Evolutionary conservation across 2,329 filamentous ascomycete species (phyloP).

Genomic region (Dactylellina sp.): DNA sequence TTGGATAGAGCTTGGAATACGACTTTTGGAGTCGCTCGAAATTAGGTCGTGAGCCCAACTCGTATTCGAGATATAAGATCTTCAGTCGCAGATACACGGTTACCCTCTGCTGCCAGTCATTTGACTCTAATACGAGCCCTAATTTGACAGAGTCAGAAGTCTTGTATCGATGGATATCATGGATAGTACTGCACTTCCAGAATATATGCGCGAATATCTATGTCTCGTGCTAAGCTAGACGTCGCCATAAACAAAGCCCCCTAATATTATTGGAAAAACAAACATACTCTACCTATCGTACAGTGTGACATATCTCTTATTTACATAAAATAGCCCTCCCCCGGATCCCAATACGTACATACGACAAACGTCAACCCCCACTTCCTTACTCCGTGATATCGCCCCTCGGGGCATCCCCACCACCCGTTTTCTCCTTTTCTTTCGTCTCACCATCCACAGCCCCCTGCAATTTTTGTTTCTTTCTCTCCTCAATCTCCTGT

Average conservation of each 20-base stretch:
- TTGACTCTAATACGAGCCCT: background rate
- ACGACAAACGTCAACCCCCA: conserved; percentile 12
- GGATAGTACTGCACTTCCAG: no score
- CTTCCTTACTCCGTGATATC: conserved; percentile 13
- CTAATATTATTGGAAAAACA: background rate
- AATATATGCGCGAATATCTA: no score
- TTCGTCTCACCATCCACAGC: background rate
- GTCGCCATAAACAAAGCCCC: no score
- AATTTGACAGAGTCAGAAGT: background rate
- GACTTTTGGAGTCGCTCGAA: no score
- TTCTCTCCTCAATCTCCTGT: conserved; percentile 1
- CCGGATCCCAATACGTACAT: no score
- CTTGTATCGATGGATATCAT: background rate
- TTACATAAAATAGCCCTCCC: background rate
- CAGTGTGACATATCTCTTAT: conserved; percentile 4
- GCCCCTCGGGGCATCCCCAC: background rate
- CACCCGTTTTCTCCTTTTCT: background rate
- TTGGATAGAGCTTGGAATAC: background rate
- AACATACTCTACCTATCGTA: background rate
- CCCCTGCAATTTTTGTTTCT: background rate
- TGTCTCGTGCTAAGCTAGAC: no score
- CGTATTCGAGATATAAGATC: conserved; percentile 25
- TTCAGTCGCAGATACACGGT: no score
- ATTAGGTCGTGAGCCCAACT: conserved; percentile 3
- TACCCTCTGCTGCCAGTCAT: no score